A percentile compares a stretch with the other conserved stretches of the same genome.
Evolutionary conservation across 2,329 filamentous ascomycete genomes (phyloP).

Genomic region (Clarireedia homoeocarpa): DNA sequence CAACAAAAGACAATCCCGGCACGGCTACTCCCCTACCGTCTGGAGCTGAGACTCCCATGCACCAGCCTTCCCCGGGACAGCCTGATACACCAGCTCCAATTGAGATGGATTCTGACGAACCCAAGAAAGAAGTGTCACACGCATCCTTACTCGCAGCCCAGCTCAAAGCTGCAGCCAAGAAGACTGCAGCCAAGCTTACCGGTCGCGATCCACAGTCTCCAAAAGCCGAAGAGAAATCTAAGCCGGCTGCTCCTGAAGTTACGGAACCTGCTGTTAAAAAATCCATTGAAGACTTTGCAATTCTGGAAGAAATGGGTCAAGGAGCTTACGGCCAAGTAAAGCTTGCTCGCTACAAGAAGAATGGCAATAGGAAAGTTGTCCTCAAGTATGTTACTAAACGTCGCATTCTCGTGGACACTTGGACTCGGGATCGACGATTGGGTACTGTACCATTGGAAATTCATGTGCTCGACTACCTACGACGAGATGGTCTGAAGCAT

Average conservation of each 20-base stretch:
- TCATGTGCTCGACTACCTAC: slow-evolving; percentile 89
- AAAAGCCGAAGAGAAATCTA: slow-evolving; percentile 29
- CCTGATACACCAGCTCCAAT: slow-evolving; percentile 49
- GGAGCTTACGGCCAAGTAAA: slow-evolving; percentile 98
- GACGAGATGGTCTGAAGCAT: slow-evolving; percentile 60
- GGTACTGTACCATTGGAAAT: slow-evolving; percentile 96
- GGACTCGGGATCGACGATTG: slow-evolving; percentile 87
- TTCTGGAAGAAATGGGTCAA: slow-evolving; percentile 97
- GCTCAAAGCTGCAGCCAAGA: slow-evolving; percentile 48
- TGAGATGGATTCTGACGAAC: slow-evolving; percentile 46
- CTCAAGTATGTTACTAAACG: slow-evolving; percentile 97
- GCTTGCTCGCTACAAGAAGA: slow-evolving; percentile 76
- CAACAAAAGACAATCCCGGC: slow-evolving; percentile 53
- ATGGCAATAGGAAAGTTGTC: slow-evolving; percentile 72
- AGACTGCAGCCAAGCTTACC: slow-evolving; percentile 46
- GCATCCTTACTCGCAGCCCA: slow-evolving; percentile 46
- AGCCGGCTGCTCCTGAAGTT: slow-evolving; percentile 27
- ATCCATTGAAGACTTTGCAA: slow-evolving; percentile 80
- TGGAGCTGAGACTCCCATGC: slow-evolving; percentile 61
- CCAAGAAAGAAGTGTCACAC: slow-evolving; percentile 33
- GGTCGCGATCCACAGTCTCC: slow-evolving; percentile 31
- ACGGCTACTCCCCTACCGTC: slow-evolving; percentile 56
- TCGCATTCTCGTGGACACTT: slow-evolving; percentile 94
- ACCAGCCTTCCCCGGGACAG: slow-evolving; percentile 73
- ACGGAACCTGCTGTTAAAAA: slow-evolving; percentile 55